Conservation (phyloP, 176 grass and related monocot genomes). For the Aegilops speltoides region DNA sequence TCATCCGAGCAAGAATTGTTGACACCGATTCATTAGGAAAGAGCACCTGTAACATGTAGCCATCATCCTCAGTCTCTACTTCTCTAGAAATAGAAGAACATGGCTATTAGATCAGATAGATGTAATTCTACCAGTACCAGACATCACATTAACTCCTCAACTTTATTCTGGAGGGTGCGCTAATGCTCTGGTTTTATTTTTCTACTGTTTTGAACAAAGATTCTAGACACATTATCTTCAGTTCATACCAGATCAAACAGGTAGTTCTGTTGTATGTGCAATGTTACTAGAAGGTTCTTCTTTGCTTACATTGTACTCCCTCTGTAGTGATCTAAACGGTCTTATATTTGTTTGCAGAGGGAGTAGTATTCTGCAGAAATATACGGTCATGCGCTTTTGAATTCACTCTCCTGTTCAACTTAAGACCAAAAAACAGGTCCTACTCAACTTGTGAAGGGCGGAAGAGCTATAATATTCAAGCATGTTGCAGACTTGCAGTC, state of each 20-base stretch:
- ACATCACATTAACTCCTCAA: not conserved
- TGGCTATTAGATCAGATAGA: not conserved
- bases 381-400: not conserved
- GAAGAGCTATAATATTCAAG: not conserved
- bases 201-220: constrained; percentile 10
- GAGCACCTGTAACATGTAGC: constrained; percentile 67
- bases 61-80: not conserved
- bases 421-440: not conserved
- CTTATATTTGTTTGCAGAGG: no score
- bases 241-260: not conserved
- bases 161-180: not conserved
- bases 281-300: not conserved
- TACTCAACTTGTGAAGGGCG: constrained; percentile 2
- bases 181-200: not conserved
- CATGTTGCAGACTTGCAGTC: not conserved
- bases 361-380: not conserved
- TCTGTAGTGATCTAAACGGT: no score
- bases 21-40: constrained; percentile 90
- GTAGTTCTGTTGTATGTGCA: constrained; percentile 4
- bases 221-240: not conserved
- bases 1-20: constrained; percentile 94
- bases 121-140: not conserved
- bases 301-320: not conserved
- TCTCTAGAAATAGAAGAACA: constrained; percentile 18
- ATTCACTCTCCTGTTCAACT: not conserved